These are phyloP conservation scores for Ceratobasidium sp. DNA, from an alignment of 1,284 basidiomycete genomes.

Conservation along the genomic window DNA sequence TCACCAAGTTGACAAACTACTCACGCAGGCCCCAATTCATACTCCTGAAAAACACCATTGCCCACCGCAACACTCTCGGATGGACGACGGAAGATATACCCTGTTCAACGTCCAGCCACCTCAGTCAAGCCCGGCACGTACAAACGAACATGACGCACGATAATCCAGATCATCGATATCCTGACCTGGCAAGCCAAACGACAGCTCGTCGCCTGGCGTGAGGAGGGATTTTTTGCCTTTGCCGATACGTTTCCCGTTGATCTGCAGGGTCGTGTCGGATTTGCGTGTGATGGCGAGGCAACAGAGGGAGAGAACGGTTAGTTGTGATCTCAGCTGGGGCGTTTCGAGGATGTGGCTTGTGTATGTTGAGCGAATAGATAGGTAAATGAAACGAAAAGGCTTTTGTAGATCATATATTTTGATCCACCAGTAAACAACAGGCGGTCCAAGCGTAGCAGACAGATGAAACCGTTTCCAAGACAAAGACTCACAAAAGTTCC, in stretches of 20 bases:
- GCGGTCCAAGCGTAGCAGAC: not conserved
- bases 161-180: slow-evolving; percentile 65
- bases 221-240: slow-evolving; percentile 65
- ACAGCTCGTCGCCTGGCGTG: slow-evolving; percentile 80
- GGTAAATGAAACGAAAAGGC: too few species aligned
- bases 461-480: not conserved
- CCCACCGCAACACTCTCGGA: slow-evolving; percentile 57
- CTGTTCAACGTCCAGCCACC: slow-evolving; percentile 49
- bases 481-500: slow-evolving; percentile 76
- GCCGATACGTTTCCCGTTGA: slow-evolving; percentile 72
- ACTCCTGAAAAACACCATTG: slow-evolving; percentile 64
- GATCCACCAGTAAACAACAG: not conserved
- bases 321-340: too few species aligned
- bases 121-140: not conserved
- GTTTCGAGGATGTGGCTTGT: too few species aligned
- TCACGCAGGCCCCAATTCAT: slow-evolving; percentile 65
- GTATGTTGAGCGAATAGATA: too few species aligned
- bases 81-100: slow-evolving; percentile 62
- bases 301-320: too few species aligned
- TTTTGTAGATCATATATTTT: not conserved
- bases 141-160: slow-evolving; percentile 52
- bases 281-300: too few species aligned
- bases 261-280: slow-evolving; percentile 55
- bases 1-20: slow-evolving; percentile 26
- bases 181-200: slow-evolving; percentile 67